Evolutionary conservation across 1,284 basidiomycete genomes (phyloP).

Genomic region (Apiotrichum porosum): DNA sequence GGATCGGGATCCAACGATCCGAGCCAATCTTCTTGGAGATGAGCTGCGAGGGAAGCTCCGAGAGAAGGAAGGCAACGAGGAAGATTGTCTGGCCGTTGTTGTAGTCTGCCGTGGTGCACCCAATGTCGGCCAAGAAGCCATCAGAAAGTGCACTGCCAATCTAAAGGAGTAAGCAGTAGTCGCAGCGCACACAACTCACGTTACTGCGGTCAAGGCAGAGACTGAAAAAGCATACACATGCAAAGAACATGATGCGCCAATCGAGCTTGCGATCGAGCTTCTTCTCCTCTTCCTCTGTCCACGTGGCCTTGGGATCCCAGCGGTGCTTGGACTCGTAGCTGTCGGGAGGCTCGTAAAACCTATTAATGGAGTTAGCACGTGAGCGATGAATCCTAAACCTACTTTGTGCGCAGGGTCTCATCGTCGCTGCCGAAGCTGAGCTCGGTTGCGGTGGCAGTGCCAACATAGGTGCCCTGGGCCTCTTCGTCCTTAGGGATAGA

Average conservation of each 20-base stretch:
- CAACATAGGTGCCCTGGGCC: background rate
- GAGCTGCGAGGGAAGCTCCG: constrained; percentile 43
- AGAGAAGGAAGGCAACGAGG: constrained; percentile 34
- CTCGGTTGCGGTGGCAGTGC: background rate
- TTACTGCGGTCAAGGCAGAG: constrained; percentile 41
- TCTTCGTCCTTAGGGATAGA: background rate
- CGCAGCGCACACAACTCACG: constrained; percentile 4
- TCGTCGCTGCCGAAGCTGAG: background rate
- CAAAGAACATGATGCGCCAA: constrained; percentile 25
- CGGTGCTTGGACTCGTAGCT: constrained; percentile 40
- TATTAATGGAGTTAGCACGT: constrained; percentile 1
- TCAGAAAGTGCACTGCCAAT: constrained; percentile 42
- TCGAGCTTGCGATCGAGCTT: constrained; percentile 33
- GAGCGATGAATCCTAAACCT: background rate
- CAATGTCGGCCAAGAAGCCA: constrained; percentile 44
- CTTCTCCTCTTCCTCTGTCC: constrained; percentile 45
- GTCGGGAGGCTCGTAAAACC: constrained; percentile 34
- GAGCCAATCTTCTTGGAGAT: constrained; percentile 47
- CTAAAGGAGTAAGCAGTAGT: background rate
- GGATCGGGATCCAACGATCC: constrained; percentile 46
- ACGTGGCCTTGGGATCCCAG: constrained; percentile 44
- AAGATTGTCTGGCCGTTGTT: constrained; percentile 43
- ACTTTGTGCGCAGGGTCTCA: background rate
- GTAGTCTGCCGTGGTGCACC: constrained; percentile 43
- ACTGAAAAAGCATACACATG: constrained; percentile 38